Evolutionary conservation across 495 filamentous ascomycete species (phyloP), one percentile per base, ranked within the genome.

Genomic region (Lasiosphaeria ovina): DNA sequence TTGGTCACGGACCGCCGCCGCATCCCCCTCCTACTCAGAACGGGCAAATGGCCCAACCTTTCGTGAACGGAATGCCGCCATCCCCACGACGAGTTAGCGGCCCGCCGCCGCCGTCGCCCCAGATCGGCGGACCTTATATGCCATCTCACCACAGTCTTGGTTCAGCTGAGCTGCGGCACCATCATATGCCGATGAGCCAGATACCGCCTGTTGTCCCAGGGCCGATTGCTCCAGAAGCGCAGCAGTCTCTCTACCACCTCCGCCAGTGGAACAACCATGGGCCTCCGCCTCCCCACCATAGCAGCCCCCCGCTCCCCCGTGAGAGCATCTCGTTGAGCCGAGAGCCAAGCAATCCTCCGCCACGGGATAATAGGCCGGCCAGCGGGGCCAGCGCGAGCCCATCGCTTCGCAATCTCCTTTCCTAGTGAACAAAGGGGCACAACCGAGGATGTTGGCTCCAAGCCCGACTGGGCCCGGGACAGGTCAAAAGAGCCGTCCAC

Each of bases 311-410:
- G 35, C 48, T 63, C 34, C 64, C 68, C 11, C 68, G 69, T 67
- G 66, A 72, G 65, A 54, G 50, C 24, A 36, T 60, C 16, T 36
- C 54, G 10, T 32, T 55, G 54, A 31, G 10, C 17, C 69, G 69
- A 16, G 75, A 79, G 54, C 64, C 61, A 0, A 72, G 62, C 54
- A 24, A 61, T 12, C 65, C 62, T 3, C 67, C 66, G 57, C 53
- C 45, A 11, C 51, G 58, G 55, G 79, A 82, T 49, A 66, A 71
- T 6, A 72, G 81, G 35, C 72, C 80, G 50, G 74, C 78, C 11
- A 82, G 79, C 36, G 85, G 84, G 3, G 89, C 89, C 5, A 93
- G 89, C 59, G 87, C 88, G 38, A 91, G 86, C 62, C 88, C 89
- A 12, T 91, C 88, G 33, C 68, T 93, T 59, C 84, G 87, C 63